phyloP scores from a whole-genome alignment of 2,329 filamentous ascomycete species.

The Pyricularia pennisetigena region DNA sequence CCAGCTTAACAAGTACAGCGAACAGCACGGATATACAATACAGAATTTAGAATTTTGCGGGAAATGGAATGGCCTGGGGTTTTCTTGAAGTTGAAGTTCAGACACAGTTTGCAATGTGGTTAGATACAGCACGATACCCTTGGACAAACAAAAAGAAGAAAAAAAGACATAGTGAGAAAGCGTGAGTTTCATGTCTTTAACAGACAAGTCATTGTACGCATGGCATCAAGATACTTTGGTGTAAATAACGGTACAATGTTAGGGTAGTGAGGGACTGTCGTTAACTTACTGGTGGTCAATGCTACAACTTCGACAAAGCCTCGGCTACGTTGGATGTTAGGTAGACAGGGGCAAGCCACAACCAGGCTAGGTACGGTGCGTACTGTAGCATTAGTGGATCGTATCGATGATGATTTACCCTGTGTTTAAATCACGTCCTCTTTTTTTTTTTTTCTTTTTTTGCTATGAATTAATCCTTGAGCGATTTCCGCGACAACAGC shows the following conservation, averaged over 20 bases:
- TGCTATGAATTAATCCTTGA: not conserved
- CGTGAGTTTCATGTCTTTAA: not conserved
- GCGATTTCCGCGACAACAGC: not conserved
- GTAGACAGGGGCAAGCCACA: not conserved
- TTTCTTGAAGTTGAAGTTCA: not conserved
- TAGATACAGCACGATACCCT: conserved; percentile 2
- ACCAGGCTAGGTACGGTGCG: not conserved
- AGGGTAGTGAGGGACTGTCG: too few relatives aligned
- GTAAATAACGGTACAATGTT: not conserved
- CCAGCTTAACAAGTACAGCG: not conserved
- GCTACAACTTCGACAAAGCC: not conserved
- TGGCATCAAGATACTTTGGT: not conserved
- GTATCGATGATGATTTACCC: too few relatives aligned
- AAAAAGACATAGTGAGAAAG: not conserved
- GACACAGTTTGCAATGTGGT: not conserved
- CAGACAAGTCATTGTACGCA: not conserved
- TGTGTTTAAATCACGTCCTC: too few relatives aligned
- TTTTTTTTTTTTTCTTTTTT: too few relatives aligned
- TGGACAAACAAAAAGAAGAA: too few relatives aligned
- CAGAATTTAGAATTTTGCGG: not conserved
- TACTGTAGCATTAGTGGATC: too few relatives aligned
- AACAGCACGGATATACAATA: not conserved
- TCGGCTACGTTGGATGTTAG: not conserved
- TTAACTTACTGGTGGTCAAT: not conserved
- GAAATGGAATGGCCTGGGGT: not conserved